Base-by-base conservation (phyloP, 2,329 filamentous ascomycete species). In the Fusarium sp. region DNA sequence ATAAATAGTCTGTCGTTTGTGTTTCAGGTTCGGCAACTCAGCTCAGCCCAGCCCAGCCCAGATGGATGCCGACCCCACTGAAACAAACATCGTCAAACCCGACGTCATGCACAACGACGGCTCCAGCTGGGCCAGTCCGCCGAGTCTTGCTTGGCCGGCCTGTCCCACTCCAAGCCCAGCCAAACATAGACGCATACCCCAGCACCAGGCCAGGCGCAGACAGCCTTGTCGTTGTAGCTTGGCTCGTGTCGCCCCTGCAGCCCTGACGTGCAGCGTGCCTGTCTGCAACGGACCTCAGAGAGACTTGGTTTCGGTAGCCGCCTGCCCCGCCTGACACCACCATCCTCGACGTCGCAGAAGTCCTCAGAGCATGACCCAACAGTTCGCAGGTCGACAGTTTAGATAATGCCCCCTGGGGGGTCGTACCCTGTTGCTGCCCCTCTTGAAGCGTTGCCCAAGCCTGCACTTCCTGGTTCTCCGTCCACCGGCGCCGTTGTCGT, bases 321-420 rank as follows among this genome's bases (percentile, higher is more conserved):
- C 75, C 69, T 33, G 45, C 57, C 69, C 73, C 36, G 54, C 56
- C 69, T 50, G 38, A 45, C 60, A 45, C 58, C 25, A 29, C 54
- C 35, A 27, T 66, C 33, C 57, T 63, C 65, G 42, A 47, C 27
- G 47, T 61, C 29, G 50, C 66, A 61, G 47, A 63, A 57, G 50
- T 59, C 27, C 56, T 61, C 56, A 69, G 29, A 38, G 58, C 38
- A 27, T 54, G 22, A 42, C 63, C 65, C 54, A 64, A 45, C 22
- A 62, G 35, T 50, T 62, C 50, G 59, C 60, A 25, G 45, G 40
- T 57, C 50, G n/a, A 22, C 40, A 31, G 20, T 52, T 71, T 83
- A 91, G 80, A 91, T 91, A 74, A 91, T 91, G 50, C 89, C 89
- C 45, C 89, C 89, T 2, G 89, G 89, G 20, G 89, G 89, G 74